Evolutionary conservation across 768 basidiomycete genomes (phyloP).

Genomic region (Tulasnella sp.): DNA sequence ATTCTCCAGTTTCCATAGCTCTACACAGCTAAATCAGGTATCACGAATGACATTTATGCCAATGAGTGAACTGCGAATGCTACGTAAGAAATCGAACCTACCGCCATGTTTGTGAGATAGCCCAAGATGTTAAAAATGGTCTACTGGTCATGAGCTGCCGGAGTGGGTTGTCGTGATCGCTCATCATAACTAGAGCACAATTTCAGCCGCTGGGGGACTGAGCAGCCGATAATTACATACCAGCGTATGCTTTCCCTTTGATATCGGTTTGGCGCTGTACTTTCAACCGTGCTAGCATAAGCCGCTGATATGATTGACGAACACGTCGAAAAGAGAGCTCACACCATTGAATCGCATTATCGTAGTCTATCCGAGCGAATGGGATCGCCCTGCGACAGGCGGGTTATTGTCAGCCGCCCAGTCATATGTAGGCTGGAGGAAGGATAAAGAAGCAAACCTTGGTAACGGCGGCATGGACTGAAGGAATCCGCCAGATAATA

Average conservation of each 20-base stretch:
- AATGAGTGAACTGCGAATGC: not conserved
- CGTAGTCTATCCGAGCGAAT: constrained; percentile 3
- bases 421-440: too few relatives aligned
- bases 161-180: not conserved
- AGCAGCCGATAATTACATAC: too few relatives aligned
- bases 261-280: constrained; percentile 10
- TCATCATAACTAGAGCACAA: not conserved
- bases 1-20: constrained; percentile 2
- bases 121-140: constrained; percentile 11
- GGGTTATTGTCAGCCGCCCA: not conserved
- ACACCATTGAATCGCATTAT: constrained; percentile 11
- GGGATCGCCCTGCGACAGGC: not conserved
- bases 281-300: not conserved
- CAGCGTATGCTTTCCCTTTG: not conserved
- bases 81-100: not conserved
- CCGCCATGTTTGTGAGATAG: constrained; percentile 5
- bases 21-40: not conserved
- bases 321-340: not conserved
- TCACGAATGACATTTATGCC: not conserved
- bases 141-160: not conserved
- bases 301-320: not conserved
- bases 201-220: too few relatives aligned
- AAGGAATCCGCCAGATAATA: not conserved
- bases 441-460: not conserved
- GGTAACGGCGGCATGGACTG: not conserved